Evolutionary conservation across 306 rosid genomes (phyloP), one percentile per base, ranked within the genome.

Genomic region (Astragalus glycyphyllos): DNA sequence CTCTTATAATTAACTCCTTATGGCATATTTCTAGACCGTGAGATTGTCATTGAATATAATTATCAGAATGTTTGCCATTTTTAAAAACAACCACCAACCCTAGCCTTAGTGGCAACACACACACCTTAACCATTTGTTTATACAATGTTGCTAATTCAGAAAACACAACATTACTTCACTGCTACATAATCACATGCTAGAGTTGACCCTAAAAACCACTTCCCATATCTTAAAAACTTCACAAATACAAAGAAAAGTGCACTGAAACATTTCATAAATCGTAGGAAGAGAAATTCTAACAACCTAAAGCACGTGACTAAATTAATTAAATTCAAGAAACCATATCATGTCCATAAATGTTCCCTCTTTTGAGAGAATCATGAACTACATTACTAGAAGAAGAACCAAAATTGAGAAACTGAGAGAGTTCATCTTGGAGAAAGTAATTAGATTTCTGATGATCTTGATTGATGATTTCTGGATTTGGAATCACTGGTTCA

Each of bases 301-400:
- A 69, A 69, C 20, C 12, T 50, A 65, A 62, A 76, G 12, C 68
- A 66, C 31, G 72, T 44, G 57, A 63, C 34, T 37, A 78, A 72
- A n/a, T n/a, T n/a, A n/a, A 42, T 64, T 59, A 7, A 7, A 45
- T 58, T 74, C 69, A 89, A 79, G 95, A 90, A 81, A 94, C 88
- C 84, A 89, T 86, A 78, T 90, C 88, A 72, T 90, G 82, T 46
- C 89, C 89, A 71, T 83, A 87, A 48, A 79, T 42, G 76, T 29
- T 74, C 74, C 86, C 89, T 75, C 82, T 83, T 58, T 74, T 79
- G 65, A 82, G 79, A 75, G 96, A 77, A 15, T 85, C 89, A 29
- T 88, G 79, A 46, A 86, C 80, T 65, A 81, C 89, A 88, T 74
- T 76, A 69, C 50, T 76, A 68, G 54, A 66, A 57, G 98, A 77